Base-by-base conservation (phyloP, 2,329 filamentous ascomycete genomes). In the Mycogone perniciosa region DNA sequence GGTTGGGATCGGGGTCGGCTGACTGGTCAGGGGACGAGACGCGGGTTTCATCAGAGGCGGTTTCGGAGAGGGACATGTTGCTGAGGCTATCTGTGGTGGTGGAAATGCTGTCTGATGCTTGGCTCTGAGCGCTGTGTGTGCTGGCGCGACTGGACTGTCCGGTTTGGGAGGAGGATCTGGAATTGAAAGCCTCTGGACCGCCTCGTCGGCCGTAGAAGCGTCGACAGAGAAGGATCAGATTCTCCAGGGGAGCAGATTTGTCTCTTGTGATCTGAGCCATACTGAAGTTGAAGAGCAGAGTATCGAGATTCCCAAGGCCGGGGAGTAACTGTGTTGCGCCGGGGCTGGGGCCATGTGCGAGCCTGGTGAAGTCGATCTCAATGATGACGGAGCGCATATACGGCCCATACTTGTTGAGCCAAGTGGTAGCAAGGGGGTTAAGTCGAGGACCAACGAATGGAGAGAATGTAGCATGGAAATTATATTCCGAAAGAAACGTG, bases 301-400 rank as follows among this genome's bases (percentile, higher is more conserved):
- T 26, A 11, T 62, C 61, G 2, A 69, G 56, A 2, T 61, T 54
- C 1, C 59, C 50, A 1, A 63, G 54, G 5, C 60, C 62, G 0
- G 64, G 55, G 0, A 54, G 46, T 2, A 72, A 51, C 0, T 44
- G 39, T 0, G 46, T 50, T 0, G 67, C 66, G 1, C 54, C 48
- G 4, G 56, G 56, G 1, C 53, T 45, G 3, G 60, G 52, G 2
- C 68, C 68, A 26, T 67, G 68, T 1, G 64, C 62, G 7, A 71
- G 58, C 8, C 61, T 64, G 1, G 71, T 66, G 57, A 73, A 60
- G 52, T 75, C 72, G 1, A 75, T 31, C 52, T 75, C 72, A 7
- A 75, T 44, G 2, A 64, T 62, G 26, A 75, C 55, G 29, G 62
- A 60, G 11, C 58, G 63, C 56, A 73, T 68, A 33, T 68, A 66